Conservation (phyloP, 2,329 filamentous ascomycete genomes). For the Aulographum hederae region DNA sequence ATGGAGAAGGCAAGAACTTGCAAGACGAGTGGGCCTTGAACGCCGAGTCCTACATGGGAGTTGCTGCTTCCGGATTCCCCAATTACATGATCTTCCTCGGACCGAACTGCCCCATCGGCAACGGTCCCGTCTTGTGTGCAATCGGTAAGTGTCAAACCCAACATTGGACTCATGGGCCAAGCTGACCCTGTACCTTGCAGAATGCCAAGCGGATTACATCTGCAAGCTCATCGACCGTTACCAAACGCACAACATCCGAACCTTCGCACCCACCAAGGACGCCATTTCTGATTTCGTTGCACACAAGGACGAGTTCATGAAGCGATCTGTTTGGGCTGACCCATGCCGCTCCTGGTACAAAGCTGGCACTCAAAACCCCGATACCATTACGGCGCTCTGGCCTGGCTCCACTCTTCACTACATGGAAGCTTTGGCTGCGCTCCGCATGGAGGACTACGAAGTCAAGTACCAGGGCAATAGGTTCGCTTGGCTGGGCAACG, state of each 20-base stretch:
- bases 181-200: too few relatives aligned
- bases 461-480: conserved; percentile 19
- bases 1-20: conserved; percentile 19
- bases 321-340: conserved; percentile 26
- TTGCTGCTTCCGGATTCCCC: conserved; percentile 27
- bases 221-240: conserved; percentile 30
- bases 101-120: conserved; percentile 23
- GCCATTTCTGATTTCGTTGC: conserved; percentile 32
- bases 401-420: conserved; percentile 30
- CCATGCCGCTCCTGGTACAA: conserved; percentile 27
- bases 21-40: conserved; percentile 24
- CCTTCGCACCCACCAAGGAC: conserved; percentile 25
- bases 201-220: conserved; percentile 25
- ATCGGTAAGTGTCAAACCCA: conserved; percentile 14
- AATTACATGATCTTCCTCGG: conserved; percentile 26
- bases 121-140: conserved; percentile 22
- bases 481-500: conserved; percentile 20
- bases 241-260: conserved; percentile 28
- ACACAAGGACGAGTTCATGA: conserved; percentile 27
- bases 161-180: neutral
- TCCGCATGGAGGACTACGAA: conserved; percentile 29
- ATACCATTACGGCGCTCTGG: conserved; percentile 22
- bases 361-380: conserved; percentile 12
- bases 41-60: conserved; percentile 25
- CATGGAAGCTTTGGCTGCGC: conserved; percentile 27